phyloP scores from a whole-genome alignment of 2,329 filamentous ascomycete genomes.

The Xylariaceae sp. region DNA sequence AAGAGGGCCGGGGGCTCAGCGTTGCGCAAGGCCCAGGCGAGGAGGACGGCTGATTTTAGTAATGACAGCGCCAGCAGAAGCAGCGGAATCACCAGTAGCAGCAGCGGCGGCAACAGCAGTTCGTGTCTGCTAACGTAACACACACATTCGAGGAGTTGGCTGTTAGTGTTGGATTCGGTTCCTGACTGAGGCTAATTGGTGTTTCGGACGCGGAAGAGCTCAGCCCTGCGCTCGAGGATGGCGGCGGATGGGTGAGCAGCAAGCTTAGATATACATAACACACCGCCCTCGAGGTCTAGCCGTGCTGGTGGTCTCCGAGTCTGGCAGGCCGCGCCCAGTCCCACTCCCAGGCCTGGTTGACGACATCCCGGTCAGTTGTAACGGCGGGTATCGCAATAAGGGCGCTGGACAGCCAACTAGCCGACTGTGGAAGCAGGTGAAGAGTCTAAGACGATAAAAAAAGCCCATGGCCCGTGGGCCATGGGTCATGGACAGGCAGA shows the following conservation, averaged over 20 bases:
- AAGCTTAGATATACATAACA: constrained; percentile 1
- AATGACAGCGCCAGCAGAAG: too few species aligned
- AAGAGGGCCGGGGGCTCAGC: background rate
- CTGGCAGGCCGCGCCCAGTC: too few species aligned
- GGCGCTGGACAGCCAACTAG: too few species aligned
- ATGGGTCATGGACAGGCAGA: too few species aligned
- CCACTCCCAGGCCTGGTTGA: too few species aligned
- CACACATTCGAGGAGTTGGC: too few species aligned
- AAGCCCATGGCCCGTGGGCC: too few species aligned
- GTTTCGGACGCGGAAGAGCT: background rate
- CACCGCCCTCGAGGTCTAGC: background rate
- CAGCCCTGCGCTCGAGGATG: background rate
- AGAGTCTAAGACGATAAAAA: too few species aligned
- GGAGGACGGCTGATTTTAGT: background rate
- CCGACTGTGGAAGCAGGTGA: too few species aligned
- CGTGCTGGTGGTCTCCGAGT: background rate
- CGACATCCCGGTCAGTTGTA: too few species aligned
- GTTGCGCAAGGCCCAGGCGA: background rate
- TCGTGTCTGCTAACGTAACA: too few species aligned
- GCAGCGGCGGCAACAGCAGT: background rate
- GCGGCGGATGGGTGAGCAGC: background rate
- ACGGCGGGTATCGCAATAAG: background rate
- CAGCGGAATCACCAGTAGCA: too few species aligned
- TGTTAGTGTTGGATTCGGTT: background rate
- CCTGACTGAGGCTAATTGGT: background rate